A percentile compares a stretch with the other conserved stretches of the same genome.
These are phyloP conservation scores for Limtongia smithiae DNA, from an alignment of 805 yeast genomes.

Conservation along the genomic window DNA sequence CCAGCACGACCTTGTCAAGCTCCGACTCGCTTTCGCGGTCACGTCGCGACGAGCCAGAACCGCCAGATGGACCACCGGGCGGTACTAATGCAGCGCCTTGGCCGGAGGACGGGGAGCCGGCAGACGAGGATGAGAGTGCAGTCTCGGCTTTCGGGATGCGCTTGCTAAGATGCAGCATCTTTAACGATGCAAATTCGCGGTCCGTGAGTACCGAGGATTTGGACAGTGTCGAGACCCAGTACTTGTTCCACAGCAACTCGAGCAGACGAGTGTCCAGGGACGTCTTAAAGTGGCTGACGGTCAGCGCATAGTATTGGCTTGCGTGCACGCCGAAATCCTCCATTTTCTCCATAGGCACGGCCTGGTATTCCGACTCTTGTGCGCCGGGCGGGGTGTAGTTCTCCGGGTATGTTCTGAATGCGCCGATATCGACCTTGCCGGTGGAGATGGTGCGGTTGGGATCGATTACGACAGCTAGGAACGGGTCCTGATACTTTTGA, in stretches of 20 bases:
- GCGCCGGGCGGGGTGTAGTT: slow-evolving; percentile 31
- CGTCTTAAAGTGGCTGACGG: slow-evolving; percentile 57
- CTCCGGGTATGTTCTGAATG: slow-evolving; percentile 68
- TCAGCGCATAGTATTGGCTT: slow-evolving; percentile 62
- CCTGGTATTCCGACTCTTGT: slow-evolving; percentile 21
- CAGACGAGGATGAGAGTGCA: slow-evolving; percentile 1
- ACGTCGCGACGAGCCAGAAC: background rate
- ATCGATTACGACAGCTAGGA: slow-evolving; percentile 80
- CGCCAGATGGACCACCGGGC: background rate
- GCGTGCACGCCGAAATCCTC: slow-evolving; percentile 71
- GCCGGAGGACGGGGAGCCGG: slow-evolving; percentile 5
- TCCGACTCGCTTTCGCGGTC: slow-evolving; percentile 17
- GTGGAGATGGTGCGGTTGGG: slow-evolving; percentile 64
- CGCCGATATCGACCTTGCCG: slow-evolving; percentile 77
- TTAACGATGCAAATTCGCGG: slow-evolving; percentile 33
- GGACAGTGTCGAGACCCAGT: slow-evolving; percentile 46
- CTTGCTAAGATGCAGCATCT: slow-evolving; percentile 33
- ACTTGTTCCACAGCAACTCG: slow-evolving; percentile 44
- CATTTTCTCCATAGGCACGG: slow-evolving; percentile 50
- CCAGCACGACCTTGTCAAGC: slow-evolving; percentile 22
- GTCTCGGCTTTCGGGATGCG: slow-evolving; percentile 29
- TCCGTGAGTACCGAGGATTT: slow-evolving; percentile 33
- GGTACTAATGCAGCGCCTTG: background rate
- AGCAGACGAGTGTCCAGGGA: slow-evolving; percentile 49
- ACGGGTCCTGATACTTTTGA: slow-evolving; percentile 88